Conservation (phyloP, 495 filamentous ascomycete species). For the Rhizodiscina lignyota region DNA sequence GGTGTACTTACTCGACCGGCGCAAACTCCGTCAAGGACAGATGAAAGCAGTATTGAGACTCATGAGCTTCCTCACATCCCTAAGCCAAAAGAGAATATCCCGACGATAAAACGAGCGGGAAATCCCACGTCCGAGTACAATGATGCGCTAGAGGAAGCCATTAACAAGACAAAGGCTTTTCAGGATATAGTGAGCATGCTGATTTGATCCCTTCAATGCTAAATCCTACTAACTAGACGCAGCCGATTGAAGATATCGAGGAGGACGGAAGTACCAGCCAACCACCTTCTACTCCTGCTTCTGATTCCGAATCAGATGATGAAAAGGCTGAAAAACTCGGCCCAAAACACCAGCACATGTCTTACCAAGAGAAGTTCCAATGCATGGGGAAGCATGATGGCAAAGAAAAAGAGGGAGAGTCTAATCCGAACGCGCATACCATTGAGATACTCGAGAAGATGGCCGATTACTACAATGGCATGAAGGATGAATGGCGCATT, state of each 20-base stretch:
- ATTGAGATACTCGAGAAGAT: slow-evolving; percentile 71
- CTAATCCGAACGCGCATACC: slow-evolving; percentile 49
- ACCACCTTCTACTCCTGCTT: neutral
- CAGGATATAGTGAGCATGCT: too few species aligned
- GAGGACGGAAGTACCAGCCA: neutral
- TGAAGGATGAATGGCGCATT: slow-evolving; percentile 64
- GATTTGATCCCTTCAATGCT: neutral
- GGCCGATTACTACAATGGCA: slow-evolving; percentile 62
- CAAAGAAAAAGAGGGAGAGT: neutral
- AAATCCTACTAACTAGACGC: neutral
- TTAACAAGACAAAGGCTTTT: too few species aligned
- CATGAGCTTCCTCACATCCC: too few species aligned
- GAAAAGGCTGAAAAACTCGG: too few species aligned
- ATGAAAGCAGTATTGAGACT: too few species aligned
- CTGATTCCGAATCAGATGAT: neutral
- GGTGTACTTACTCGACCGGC: too few species aligned
- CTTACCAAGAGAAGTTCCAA: neutral
- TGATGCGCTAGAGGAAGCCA: too few species aligned
- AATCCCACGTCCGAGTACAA: too few species aligned
- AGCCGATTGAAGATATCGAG: neutral
- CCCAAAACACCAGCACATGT: neutral
- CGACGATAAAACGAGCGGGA: too few species aligned
- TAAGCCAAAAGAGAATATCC: too few species aligned
- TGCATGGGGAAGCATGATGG: neutral
- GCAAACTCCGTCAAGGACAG: too few species aligned